Base-by-base conservation (phyloP, 2,329 filamentous ascomycete species). In the Colletotrichum limetticola region DNA sequence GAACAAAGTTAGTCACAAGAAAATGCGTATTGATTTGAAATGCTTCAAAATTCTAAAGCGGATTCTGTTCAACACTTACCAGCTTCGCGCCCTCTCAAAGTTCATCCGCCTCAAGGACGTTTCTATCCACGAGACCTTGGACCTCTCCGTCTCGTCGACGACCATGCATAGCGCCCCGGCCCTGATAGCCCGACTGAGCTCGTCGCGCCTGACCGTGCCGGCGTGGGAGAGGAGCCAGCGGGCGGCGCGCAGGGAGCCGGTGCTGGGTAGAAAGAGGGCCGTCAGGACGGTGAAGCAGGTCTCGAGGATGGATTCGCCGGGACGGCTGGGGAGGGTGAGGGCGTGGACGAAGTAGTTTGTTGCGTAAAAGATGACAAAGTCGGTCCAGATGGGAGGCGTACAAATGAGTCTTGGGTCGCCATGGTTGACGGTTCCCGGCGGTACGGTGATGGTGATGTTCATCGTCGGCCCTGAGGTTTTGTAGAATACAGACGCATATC, bases 321-420 rank as follows among this genome's bases (percentile, higher is more conserved):
- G 78, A 8, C 57, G 59, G 19, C 74, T 62, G 32, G 56, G 73
- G 4, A 77, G 64, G 1, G 78, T 79, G 12, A 75, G 74, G 14
- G 74, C 77, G 61, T 79, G 77, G 9, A 76, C 73, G n/a, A 78
- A 60, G 64, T 79, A 79, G 42, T 79, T 79, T 3, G 63, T 75
- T 22, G 77, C 46, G 65, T 70, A 79, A 68, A 79, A 79, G 22
- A 76, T 61, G 12, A 77, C 30, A 12, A 77, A 66, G 57, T 78
- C 77, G 6, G 46, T 53, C 75, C 74, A 76, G 16, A 63, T 60
- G 0, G 77, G 56, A 26, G 77, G 76, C 4, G 68, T 72, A 58
- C 77, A 78, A 8, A 77, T 70, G 32, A 78, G 68, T 57, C 75
- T 56, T n/a, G 75, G 71, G 62, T 77, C 63, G 24, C 72, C 72